Evolutionary conservation across 768 basidiomycete genomes (phyloP), one percentile per base, ranked within the genome.

Genomic region (Agrocybe pediades): DNA sequence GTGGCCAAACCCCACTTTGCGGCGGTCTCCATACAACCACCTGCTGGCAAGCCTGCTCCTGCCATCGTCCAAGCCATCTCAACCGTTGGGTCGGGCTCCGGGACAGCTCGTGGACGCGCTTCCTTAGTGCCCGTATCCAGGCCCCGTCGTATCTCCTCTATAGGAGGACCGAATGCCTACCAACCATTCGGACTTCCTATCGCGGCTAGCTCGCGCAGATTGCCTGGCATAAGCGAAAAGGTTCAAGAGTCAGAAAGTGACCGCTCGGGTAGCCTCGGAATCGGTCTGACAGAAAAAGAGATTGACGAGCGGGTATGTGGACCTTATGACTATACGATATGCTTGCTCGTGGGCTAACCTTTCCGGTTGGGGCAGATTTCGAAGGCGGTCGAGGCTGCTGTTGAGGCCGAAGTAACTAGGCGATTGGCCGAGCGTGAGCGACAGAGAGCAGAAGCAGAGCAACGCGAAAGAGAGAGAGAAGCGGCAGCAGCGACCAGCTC

Each of bases 341-440:
- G 40, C n/a, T 29, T 45, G 44, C 15, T 33, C 26, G 26, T 52
- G 30, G 40, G 26, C 24, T 51, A 20, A 50, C 16, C 9, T 40
- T 41, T 40, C 40, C 41, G 24, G 20, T 42, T 41, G 41, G 39
- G 21, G 19, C 60, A 88, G 88, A 90, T 92, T 51, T 82, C 86
- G 43, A 82, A 75, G 58, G 85, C 84, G 9, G 88, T 91, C 21
- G 87, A 91, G 72, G 79, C 74, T 6, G 86, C 84, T 7, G 90
- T 92, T 25, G 88, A 92, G 72, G 78, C 74, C 9, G 88, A 92
- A 65, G 88, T 88, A 49, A 81, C 84, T 15, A 75, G 86, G 55
- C 79, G 88, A 24, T 68, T 92, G 46, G 85, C 73, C 44, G 79
- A 80, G 64, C 69, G 74, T 39, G 76, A 79, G 55, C 71, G 70